These are phyloP conservation scores for Ustilago sp. DNA, from an alignment of 1,284 basidiomycete genomes.

Conservation along the genomic window DNA sequence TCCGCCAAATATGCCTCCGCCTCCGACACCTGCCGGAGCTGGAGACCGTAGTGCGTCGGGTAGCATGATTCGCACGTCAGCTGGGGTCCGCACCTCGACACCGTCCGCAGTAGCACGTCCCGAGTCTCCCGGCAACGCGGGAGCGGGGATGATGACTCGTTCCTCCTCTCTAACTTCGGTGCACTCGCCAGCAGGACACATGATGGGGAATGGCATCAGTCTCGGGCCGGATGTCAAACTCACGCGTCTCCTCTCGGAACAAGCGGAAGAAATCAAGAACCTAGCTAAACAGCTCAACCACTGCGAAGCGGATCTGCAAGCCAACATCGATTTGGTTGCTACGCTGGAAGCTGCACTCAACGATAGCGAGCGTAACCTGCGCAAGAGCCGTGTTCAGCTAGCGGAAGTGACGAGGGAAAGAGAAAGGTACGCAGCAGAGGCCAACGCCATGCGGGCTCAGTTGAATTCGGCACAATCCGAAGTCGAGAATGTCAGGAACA, in stretches of 20 bases:
- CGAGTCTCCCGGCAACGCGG: conserved; percentile 48
- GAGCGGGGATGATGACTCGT: conserved; percentile 46
- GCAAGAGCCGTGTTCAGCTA: conserved; percentile 64
- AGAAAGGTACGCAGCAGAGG: conserved; percentile 53
- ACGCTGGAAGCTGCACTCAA: conserved; percentile 63
- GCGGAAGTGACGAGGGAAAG: conserved; percentile 62
- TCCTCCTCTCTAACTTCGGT: conserved; percentile 59
- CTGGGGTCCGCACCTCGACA: conserved; percentile 49
- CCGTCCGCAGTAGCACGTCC: conserved; percentile 55
- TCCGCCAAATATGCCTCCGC: conserved; percentile 86
- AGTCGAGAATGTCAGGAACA: conserved; percentile 58
- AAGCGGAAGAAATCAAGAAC: conserved; percentile 83
- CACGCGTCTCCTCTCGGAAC: conserved; percentile 75
- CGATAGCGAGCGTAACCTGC: conserved; percentile 62
- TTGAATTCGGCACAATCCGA: conserved; percentile 56
- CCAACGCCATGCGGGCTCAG: conserved; percentile 58
- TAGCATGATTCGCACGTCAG: conserved; percentile 23
- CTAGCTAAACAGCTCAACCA: conserved; percentile 90
- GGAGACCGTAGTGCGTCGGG: not conserved
- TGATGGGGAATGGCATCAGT: conserved; percentile 15
- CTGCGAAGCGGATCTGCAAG: conserved; percentile 88
- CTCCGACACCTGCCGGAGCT: conserved; percentile 68
- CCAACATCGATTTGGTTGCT: conserved; percentile 87
- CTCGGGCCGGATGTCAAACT: conserved; percentile 44
- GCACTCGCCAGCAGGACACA: conserved; percentile 36